phyloP scores from a whole-genome alignment of 768 basidiomycete species.

The Coprinellus micaceus region DNA sequence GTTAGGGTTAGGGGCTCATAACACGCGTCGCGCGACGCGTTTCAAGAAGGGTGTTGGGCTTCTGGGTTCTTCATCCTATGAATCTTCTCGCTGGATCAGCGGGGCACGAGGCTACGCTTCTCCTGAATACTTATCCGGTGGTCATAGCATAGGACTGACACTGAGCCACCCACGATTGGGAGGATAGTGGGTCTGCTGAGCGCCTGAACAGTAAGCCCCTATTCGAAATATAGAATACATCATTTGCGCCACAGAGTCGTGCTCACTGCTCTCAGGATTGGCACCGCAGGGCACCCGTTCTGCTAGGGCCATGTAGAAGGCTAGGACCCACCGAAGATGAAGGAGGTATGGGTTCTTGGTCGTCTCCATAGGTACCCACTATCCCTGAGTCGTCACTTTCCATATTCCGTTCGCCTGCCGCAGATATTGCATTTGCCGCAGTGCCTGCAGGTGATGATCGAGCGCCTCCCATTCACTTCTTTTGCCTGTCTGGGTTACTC shows the following conservation, averaged over 20 bases:
- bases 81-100: background rate
- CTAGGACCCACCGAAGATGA: background rate
- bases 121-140: background rate
- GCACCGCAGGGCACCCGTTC: background rate
- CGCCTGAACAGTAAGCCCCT: background rate
- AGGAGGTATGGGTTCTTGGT: background rate
- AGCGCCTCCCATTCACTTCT: background rate
- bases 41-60: background rate
- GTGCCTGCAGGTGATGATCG: background rate
- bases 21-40: constrained; percentile 5
- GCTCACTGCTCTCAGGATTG: background rate
- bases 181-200: background rate
- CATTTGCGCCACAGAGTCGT: background rate
- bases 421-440: background rate
- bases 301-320: background rate
- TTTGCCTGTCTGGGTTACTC: background rate
- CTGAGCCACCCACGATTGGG: background rate
- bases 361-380: background rate
- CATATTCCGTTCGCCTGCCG: background rate
- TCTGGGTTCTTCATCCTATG: background rate
- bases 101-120: background rate
- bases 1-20: background rate
- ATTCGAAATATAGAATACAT: background rate
- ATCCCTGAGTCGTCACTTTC: background rate
- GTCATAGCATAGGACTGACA: background rate